Evolutionary conservation across 2,329 filamentous ascomycete species (phyloP), one percentile per base, ranked within the genome.

Genomic region (Hypoxylon sp.): DNA sequence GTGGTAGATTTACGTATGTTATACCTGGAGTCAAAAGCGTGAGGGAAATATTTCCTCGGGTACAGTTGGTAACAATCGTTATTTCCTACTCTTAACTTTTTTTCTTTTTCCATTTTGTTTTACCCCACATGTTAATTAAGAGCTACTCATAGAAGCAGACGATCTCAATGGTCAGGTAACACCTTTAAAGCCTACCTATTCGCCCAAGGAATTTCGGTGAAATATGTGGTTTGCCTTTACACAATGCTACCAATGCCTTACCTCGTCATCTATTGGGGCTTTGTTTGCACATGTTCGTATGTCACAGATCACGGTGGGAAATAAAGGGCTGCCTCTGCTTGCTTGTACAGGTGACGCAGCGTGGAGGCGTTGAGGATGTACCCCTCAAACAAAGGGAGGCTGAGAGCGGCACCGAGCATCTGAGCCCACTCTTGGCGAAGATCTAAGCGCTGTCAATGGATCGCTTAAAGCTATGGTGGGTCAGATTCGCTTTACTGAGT

Each of bases 231-330:
- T 57, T 58, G 26, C 33, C 42, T 48, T 11, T 63, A 22, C 39
- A 44, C 39, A 44, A 17, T 17, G 33, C 11, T 24, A 17, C 53
- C 31, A 19, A 48, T 31, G 39, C 39, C 22, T 26, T 44, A 14
- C 47, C 26, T 51, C 19, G 13, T 65, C 42, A 29, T 46, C 24
- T 22, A 59, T 33, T 29, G 39, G 33, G 48, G 44, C 35, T 26
- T 53, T 57, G 44, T 57, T 66, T 61, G 63, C 46, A 61, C 51
- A 22, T 52, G 58, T 57, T 66, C 61, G 63, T 37, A 66, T 57
- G 14, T 51, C 50, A 54, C 51, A 48, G 10, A 42, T 33, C 17
- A 39, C 29, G 17, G 44, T 10, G 4, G 19, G 22, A 50, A 37
- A 59, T 46, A 62, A 66, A 66, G 52, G 33, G 44, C 11, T 57